Conservation (phyloP, 164 flowering plant genomes). For the Pachysandra terminalis region DNA sequence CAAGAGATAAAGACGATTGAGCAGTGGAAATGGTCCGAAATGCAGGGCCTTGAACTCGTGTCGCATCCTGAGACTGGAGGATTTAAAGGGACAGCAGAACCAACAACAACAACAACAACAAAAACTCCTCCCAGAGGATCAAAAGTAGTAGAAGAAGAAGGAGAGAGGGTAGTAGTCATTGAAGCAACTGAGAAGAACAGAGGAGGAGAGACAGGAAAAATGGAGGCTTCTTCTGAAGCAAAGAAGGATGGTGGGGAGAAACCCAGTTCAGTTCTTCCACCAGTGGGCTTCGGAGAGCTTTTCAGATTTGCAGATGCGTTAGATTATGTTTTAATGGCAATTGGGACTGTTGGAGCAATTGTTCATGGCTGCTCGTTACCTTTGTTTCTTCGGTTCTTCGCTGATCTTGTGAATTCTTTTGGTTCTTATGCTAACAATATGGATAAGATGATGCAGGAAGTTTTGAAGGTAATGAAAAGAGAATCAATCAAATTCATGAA, state of each 20-base stretch:
- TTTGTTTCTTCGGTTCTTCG: conserved; percentile 91
- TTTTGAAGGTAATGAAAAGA: conserved; percentile 55
- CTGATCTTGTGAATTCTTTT: conserved; percentile 97
- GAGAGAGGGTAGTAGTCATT: no score
- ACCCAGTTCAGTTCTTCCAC: conserved; percentile 33
- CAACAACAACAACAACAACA: background rate
- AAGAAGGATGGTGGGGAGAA: conserved; percentile 40
- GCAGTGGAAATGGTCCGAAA: conserved; percentile 58
- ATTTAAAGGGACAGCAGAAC: background rate
- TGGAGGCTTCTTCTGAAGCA: conserved; percentile 26
- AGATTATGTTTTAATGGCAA: conserved; percentile 72
- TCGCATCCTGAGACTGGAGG: conserved; percentile 18
- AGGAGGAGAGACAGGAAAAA: conserved; percentile 12
- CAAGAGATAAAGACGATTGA: conserved; percentile 40
- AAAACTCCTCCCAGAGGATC: background rate
- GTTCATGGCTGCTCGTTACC: conserved; percentile 94
- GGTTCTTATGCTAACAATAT: conserved; percentile 76
- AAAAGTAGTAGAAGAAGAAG: conserved; percentile 21
- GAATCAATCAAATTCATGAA: background rate
- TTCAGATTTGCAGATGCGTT: conserved; percentile 90
- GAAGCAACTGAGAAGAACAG: no score
- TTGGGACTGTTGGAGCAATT: conserved; percentile 85
- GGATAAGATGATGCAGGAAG: conserved; percentile 93
- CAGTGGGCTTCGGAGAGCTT: conserved; percentile 60
- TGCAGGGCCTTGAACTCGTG: conserved; percentile 61